Evolutionary conservation across 441 rosid species (phyloP).

Genomic region (Dalechampia spathulata): DNA sequence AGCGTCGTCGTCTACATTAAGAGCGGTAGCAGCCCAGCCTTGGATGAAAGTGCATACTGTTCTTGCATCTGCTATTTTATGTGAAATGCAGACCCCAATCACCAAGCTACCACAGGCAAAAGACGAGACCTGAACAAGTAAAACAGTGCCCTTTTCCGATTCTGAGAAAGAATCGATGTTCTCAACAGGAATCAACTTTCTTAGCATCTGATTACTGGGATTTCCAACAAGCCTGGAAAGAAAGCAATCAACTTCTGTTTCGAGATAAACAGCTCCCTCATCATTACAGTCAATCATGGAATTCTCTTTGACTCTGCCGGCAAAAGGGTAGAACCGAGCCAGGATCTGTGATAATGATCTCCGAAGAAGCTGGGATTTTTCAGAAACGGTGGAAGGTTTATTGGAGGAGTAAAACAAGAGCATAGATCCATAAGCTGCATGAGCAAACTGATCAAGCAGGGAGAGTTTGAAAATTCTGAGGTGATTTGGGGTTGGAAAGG

Average conservation of each 20-base stretch:
- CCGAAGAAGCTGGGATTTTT: constrained; percentile 19
- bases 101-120: constrained; percentile 28
- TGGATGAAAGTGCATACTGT: constrained; percentile 10
- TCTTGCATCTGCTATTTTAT: constrained; percentile 24
- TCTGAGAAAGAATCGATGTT: constrained; percentile 8
- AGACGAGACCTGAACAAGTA: constrained; percentile 14
- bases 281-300: constrained; percentile 40
- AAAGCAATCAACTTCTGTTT: constrained; percentile 22
- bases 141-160: neutral
- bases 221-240: constrained; percentile 15
- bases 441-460: constrained; percentile 32
- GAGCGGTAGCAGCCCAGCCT: constrained; percentile 13
- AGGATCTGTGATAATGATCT: constrained; percentile 33
- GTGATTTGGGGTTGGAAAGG: constrained; percentile 30
- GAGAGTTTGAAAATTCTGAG: constrained; percentile 34
- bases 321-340: constrained; percentile 34
- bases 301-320: constrained; percentile 33
- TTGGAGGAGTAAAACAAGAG: constrained; percentile 25
- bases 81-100: constrained; percentile 18
- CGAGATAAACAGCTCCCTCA: constrained; percentile 34
- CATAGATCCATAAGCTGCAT: constrained; percentile 25
- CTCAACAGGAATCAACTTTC: constrained; percentile 28
- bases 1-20: neutral
- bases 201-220: constrained; percentile 14
- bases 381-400: neutral